Base-by-base conservation (phyloP, 257 asterid species). In the Jasminum sambac region DNA sequence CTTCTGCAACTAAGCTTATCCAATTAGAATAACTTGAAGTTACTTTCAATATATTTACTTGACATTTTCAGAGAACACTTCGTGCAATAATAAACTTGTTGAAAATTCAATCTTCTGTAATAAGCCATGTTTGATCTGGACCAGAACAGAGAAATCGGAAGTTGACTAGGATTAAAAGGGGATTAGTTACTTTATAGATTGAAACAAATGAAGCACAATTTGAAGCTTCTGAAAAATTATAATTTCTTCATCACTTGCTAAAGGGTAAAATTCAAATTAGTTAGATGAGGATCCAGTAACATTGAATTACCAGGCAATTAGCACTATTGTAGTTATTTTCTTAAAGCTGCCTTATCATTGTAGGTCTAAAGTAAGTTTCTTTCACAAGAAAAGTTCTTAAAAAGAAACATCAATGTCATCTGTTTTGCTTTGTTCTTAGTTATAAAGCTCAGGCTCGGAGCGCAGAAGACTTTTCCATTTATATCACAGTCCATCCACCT, bases 391-490 rank as follows among this genome's bases (percentile, higher is more conserved):
- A 39, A 39, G 43, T 39, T 39, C 43, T 42, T 42, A 42, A 42
- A 42, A 9, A 14, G 48, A 42, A 46, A 13, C 16, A 46, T 46
- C 57, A 14, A 16, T 46, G 19, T 1, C 21, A 10, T 46, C 57
- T 46, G 50, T 21, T 13, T 46, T 46, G 57, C 57, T 46, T 13
- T 46, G 1, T 46, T 46, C 52, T 46, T 21, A 23, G 52, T n/a
- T 19, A 39, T 14, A 24, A 62, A 43, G 11, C 26, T 57, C 7
- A 50, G 8, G 14, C 57, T 24, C 73, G 61, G 3, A 50, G 8
- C 21, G 43, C 37, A 78, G 61, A 72, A 63, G 41, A 66, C 72
- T 69, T 43, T 77, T 39, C 58, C 48, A 21, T 63, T 61, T 40
- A 58, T 39, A 44, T 21, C 9, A 43, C 50, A 1, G 41, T 64